Evolutionary conservation across 192 early-diverging fungal species (phyloP).

Genomic region (Linderina pennispora): DNA sequence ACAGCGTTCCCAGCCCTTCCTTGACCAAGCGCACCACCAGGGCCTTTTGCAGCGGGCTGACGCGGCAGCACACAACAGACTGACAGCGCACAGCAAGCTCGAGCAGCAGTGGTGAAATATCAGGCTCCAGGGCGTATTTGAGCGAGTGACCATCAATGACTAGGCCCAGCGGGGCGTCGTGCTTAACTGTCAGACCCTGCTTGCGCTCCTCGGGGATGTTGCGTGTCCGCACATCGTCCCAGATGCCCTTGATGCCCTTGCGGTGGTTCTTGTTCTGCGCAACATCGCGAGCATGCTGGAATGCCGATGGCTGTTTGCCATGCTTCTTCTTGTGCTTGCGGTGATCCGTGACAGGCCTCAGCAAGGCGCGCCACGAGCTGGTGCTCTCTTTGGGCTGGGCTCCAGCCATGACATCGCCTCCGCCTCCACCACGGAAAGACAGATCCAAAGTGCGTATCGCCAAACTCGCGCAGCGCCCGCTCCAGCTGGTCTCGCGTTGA

Average conservation of each 20-base stretch:
- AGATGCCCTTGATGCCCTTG: constrained; percentile 35
- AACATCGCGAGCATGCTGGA: constrained; percentile 20
- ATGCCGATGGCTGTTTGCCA: background rate
- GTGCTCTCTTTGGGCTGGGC: constrained; percentile 12
- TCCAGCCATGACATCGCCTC: constrained; percentile 32
- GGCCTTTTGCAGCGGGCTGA: constrained; percentile 94
- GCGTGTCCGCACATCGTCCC: constrained; percentile 46
- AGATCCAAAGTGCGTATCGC: constrained; percentile 37
- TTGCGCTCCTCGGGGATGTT: constrained; percentile 22
- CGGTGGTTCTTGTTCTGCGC: constrained; percentile 27
- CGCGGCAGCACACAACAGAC: constrained; percentile 92
- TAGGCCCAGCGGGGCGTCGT: constrained; percentile 52
- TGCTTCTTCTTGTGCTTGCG: too few relatives aligned
- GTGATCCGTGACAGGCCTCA: constrained; percentile 1
- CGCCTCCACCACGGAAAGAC: constrained; percentile 31
- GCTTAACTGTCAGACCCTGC: constrained; percentile 10
- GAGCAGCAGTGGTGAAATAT: constrained; percentile 54
- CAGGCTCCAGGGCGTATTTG: constrained; percentile 63
- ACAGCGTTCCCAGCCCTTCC: constrained; percentile 73
- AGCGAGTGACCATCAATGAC: constrained; percentile 93
- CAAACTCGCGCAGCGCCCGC: constrained; percentile 60
- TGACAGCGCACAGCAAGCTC: constrained; percentile 72
- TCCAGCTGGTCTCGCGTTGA: constrained; percentile 60
- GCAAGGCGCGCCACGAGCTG: constrained; percentile 31
- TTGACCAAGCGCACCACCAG: constrained; percentile 89